A percentile compares a stretch with the other conserved stretches of the same genome.
Conservation (phyloP, 768 basidiomycete genomes). For the Pleurotus ostreatus region DNA sequence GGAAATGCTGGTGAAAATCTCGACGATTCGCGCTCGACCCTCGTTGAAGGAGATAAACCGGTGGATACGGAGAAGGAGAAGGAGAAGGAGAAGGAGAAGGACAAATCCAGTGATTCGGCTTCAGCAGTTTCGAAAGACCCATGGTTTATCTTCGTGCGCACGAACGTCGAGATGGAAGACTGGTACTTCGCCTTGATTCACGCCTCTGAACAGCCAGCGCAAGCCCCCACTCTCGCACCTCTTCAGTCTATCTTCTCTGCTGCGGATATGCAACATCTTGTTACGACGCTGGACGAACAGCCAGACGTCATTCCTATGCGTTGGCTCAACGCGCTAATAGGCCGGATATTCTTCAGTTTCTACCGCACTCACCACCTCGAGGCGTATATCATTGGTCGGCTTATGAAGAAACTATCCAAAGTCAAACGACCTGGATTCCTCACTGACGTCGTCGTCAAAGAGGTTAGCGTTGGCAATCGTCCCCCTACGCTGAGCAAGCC, state of each 20-base stretch:
- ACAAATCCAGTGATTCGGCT: slow-evolving; percentile 48
- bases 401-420: slow-evolving; percentile 93
- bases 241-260: slow-evolving; percentile 65
- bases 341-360: slow-evolving; percentile 88
- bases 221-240: slow-evolving; percentile 57
- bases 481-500: slow-evolving; percentile 91
- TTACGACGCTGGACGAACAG: slow-evolving; percentile 84
- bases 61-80: slow-evolving; percentile 35
- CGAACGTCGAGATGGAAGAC: slow-evolving; percentile 93
- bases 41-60: slow-evolving; percentile 26
- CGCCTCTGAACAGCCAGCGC: slow-evolving; percentile 60
- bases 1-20: slow-evolving; percentile 27
- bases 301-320: slow-evolving; percentile 97
- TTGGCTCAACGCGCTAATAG: slow-evolving; percentile 94
- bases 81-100: slow-evolving; percentile 40
- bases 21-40: slow-evolving; percentile 21
- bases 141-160: slow-evolving; percentile 93
- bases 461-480: slow-evolving; percentile 83
- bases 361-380: slow-evolving; percentile 85
- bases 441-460: slow-evolving; percentile 78
- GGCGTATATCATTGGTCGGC: slow-evolving; percentile 74
- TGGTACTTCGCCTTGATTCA: slow-evolving; percentile 87
- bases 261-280: slow-evolving; percentile 78
- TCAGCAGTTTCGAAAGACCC: slow-evolving; percentile 40
- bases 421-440: slow-evolving; percentile 88